phyloP scores from a whole-genome alignment of 179 eudicot species.

The Actinidia arguta region DNA sequence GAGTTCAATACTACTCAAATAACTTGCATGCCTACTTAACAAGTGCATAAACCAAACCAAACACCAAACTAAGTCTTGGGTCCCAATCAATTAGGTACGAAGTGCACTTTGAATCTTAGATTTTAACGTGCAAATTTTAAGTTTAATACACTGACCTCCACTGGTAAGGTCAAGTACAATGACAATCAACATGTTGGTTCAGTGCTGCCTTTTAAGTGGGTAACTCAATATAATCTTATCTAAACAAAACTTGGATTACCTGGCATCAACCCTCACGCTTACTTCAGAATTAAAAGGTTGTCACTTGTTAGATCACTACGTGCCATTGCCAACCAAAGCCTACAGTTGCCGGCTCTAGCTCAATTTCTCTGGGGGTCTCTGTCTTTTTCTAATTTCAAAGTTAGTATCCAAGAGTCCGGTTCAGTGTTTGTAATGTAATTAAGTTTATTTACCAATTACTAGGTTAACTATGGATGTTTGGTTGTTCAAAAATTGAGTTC shows the following conservation, averaged over 20 bases:
- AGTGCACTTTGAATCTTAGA: not conserved
- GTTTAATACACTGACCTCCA: not conserved
- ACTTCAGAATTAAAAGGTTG: not conserved
- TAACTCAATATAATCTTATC: not conserved
- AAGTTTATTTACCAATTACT: no score
- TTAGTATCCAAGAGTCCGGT: slow-evolving; percentile 79
- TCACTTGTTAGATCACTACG: not conserved
- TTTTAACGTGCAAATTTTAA: not conserved
- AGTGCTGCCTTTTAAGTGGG: not conserved
- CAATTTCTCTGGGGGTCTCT: slow-evolving; percentile 36
- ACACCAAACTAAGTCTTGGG: no score
- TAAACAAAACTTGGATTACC: slow-evolving; percentile 1
- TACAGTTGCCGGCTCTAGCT: not conserved
- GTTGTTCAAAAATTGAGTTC: no score
- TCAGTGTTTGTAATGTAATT: not conserved
- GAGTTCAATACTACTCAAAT: not conserved
- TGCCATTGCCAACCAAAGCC: not conserved
- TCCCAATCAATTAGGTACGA: no score
- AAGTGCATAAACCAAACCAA: no score
- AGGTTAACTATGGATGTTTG: no score
- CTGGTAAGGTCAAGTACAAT: not conserved
- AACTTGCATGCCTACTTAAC: not conserved
- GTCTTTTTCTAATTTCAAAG: slow-evolving; percentile 66
- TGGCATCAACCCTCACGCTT: not conserved
- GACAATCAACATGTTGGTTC: not conserved